These are phyloP conservation scores for Colletotrichum aenigma DNA, from an alignment of 2,329 filamentous ascomycete species.

Conservation along the genomic window DNA sequence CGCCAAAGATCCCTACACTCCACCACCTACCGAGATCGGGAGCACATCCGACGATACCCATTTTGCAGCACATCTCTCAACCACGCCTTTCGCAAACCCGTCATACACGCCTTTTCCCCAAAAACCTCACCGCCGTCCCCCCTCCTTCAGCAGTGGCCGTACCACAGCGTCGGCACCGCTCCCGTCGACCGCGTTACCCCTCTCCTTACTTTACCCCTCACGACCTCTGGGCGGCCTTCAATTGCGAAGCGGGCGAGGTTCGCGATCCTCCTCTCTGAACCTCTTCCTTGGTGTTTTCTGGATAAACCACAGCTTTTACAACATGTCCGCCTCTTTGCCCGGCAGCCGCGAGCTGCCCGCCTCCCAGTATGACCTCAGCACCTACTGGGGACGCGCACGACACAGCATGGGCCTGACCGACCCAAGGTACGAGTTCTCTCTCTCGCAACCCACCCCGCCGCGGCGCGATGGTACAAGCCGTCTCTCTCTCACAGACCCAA, in stretches of 20 bases:
- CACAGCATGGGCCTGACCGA: conserved; percentile 91
- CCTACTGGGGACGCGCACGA: conserved; percentile 93
- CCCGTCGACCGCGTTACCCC: background rate
- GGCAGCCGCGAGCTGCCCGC: conserved; percentile 81
- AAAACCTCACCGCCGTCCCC: background rate
- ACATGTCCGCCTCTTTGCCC: conserved; percentile 70
- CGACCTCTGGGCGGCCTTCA: background rate
- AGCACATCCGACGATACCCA: conserved; percentile 19
- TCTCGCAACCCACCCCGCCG: background rate
- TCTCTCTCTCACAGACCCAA: background rate
- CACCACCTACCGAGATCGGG: conserved; percentile 8
- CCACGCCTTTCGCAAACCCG: background rate
- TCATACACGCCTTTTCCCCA: background rate
- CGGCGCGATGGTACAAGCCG: background rate
- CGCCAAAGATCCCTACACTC: background rate
- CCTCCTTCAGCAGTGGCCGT: background rate
- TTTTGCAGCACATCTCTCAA: background rate
- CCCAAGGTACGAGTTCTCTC: conserved; percentile 75
- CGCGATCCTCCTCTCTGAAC: background rate
- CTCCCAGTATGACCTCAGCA: conserved; percentile 90
- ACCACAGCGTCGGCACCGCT: conserved; percentile 7
- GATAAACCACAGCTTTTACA: background rate
- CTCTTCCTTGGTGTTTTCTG: background rate
- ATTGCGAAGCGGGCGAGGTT: background rate
- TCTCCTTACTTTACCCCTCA: background rate